These are phyloP conservation scores for Hibiscus trionum DNA, from an alignment of 345 rosid species.

Conservation along the genomic window DNA sequence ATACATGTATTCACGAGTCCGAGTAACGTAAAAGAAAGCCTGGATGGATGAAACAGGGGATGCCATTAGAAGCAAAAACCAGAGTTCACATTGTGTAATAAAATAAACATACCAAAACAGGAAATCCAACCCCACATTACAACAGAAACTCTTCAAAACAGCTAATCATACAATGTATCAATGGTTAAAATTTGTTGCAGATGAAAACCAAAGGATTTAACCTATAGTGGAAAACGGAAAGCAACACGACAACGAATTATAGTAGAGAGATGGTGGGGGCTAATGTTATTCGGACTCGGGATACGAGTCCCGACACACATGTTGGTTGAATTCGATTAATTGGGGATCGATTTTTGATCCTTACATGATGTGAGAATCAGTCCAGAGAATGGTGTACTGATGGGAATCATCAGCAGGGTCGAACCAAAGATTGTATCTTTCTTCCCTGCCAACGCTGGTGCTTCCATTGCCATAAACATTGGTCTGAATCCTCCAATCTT, in stretches of 20 bases:
- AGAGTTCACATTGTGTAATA: constrained; percentile 9
- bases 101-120: constrained; percentile 12
- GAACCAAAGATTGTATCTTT: constrained; percentile 89
- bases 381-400: constrained; percentile 86
- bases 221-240: neutral
- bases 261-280: too few species aligned
- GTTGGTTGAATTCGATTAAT: neutral
- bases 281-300: too few species aligned
- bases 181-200: neutral
- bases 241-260: neutral
- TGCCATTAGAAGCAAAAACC: constrained; percentile 18
- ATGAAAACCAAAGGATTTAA: neutral
- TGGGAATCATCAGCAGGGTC: constrained; percentile 93
- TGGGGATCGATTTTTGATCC: neutral
- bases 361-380: constrained; percentile 62
- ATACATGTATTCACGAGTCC: neutral
- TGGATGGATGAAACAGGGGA: constrained; percentile 8
- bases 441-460: constrained; percentile 80
- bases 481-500: constrained; percentile 98
- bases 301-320: neutral
- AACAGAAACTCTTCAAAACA: neutral
- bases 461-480: constrained; percentile 93
- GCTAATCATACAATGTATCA: constrained; percentile 2
- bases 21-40: neutral
- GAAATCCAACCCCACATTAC: constrained; percentile 9